Evolutionary conservation across 1,284 basidiomycete genomes (phyloP), one percentile per base, ranked within the genome.

Genomic region (Ceratobasidium sp.): DNA sequence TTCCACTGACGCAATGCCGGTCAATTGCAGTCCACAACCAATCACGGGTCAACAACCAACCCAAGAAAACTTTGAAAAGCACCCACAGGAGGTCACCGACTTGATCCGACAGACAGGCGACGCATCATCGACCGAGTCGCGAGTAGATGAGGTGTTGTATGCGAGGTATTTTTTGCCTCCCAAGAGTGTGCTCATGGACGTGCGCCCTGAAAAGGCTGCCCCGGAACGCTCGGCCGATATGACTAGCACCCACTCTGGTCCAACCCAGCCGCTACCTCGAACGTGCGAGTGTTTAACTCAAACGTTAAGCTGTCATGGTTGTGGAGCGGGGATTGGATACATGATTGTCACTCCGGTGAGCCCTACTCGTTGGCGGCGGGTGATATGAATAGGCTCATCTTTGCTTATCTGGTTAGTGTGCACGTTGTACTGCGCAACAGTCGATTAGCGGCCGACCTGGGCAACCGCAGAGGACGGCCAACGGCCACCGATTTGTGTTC

Each of bases 401-500:
- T 60, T 6, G 54, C 16, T 36, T 39, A 33, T 33, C 67, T 71
- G 54, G 70, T 71, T 73, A 88, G 80, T 91, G 90, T 76, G 74
- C 79, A 19, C 85, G 85, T 49, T 92, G 90, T 77, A 90, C 87
- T 56, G 82, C 81, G 2, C 69, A 87, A 46, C 75, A 73, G 44
- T 77, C 77, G 30, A 76, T 78, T 6, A 72, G 75, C 59, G 75
- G 76, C 69, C 76, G 79, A 64, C 74, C 86, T 85, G 73, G 84
- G 82, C 23, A 89, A 88, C 53, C 69, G 14, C 50, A 52, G 23
- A 44, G 59, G 14, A 74, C 77, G 49, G 79, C 79, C 2, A 94
- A 93, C 76, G 90, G 91, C 4, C 91, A 95, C 76, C 87, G 91
- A 25, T 93, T 91, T 75, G 91, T 95, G 30, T 92, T 94, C 77